phyloP scores from a whole-genome alignment of 805 yeast species.

The Tetrapisispora namnaoensis region DNA sequence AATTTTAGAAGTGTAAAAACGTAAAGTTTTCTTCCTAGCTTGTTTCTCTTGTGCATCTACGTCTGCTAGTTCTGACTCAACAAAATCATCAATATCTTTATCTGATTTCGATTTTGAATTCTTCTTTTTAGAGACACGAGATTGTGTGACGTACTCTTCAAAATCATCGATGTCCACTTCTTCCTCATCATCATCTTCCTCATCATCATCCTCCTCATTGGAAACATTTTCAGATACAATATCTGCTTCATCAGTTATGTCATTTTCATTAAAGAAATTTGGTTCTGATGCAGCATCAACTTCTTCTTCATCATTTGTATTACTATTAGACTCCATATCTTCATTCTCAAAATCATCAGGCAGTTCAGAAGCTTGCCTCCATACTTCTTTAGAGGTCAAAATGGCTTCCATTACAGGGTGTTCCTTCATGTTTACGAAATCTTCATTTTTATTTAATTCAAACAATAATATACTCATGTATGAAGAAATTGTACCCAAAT shows the following conservation, averaged over 20 bases:
- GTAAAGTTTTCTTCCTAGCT: conserved; percentile 66
- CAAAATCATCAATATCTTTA: conserved; percentile 40
- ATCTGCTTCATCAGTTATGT: conserved; percentile 12
- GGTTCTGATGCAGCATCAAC: conserved; percentile 22
- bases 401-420: conserved; percentile 86
- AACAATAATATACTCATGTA: conserved; percentile 69
- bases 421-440: conserved; percentile 60
- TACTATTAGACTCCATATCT: conserved; percentile 20
- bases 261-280: conserved; percentile 10
- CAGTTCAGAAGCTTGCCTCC: conserved; percentile 71
- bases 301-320: conserved; percentile 18
- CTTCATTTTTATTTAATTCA: conserved; percentile 43
- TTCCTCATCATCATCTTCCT: conserved; percentile 14
- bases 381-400: conserved; percentile 70
- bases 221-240: conserved; percentile 12
- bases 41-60: conserved; percentile 82
- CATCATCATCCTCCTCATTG: conserved; percentile 15
- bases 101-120: conserved; percentile 17
- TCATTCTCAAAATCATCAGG: conserved; percentile 26
- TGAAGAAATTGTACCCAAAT: conserved; percentile 66
- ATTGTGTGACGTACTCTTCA: conserved; percentile 43
- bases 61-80: conserved; percentile 67
- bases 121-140: conserved; percentile 37
- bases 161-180: conserved; percentile 31
- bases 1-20: conserved; percentile 95